Evolutionary conservation across 441 rosid genomes (phyloP), one percentile per base, ranked within the genome.

Genomic region (Hura crepitans): DNA sequence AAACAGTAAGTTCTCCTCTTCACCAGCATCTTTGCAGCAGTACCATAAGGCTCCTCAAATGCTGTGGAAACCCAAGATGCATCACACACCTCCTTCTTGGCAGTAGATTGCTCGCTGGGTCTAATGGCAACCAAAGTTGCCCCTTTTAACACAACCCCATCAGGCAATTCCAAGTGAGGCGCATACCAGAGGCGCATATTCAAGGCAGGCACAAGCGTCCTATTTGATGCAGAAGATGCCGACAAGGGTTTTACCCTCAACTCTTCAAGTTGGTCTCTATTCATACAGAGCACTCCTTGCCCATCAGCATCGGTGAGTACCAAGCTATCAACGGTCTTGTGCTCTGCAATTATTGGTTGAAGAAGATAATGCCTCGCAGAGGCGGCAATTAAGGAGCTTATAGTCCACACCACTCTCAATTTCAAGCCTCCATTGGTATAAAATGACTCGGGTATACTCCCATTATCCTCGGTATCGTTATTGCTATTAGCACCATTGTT

Each of bases 181-280:
- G 97, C 95, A 73, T 93, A 93, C 97, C 99, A 89, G 14, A 94
- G 85, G 76, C 93, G 85, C 97, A 91, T 93, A 42, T 87, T 90
- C 76, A 94, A 72, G 0, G 97, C 97, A 0, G 97, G 97, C 47
- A 94, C 99, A n/a, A 89, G 80, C 5, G 99, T 94, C 83, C 99
- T 83, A 86, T 86, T 94, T 0, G 97, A 84, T 15, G 97, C 92
- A 1, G 92, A 89, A 71, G 91, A 89, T 71, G 93, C 96, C 0
- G 96, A 87, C 56, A 90, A 80, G 0, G 97, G 97, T 77, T 90
- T 92, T 69, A 90, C 86, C 70, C 97, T 81, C 58, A 92, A 80
- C 90, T 94, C 99, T 78, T 90, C 94, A 37, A 94, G 84, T 76
- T 92, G 97, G 62, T 90, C 97, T 72, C 90, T 85, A 14, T 85